phyloP scores from a whole-genome alignment of 2,329 filamentous ascomycete genomes.

The Lizonia empirigonia region DNA sequence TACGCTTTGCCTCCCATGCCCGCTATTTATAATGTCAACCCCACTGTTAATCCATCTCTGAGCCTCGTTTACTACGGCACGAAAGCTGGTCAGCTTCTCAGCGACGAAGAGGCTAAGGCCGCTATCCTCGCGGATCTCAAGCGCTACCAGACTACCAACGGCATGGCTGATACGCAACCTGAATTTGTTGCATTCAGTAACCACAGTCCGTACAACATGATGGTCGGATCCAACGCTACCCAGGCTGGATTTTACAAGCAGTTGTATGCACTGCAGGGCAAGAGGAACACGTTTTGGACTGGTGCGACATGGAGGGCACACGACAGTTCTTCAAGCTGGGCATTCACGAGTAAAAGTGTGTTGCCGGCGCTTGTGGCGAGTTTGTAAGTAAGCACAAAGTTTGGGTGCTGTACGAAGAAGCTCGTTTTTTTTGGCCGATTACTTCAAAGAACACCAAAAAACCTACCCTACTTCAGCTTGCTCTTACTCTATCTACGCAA shows the following conservation, averaged over 20 bases:
- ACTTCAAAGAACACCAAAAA: no score
- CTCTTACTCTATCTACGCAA: no score
- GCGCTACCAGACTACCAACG: slow-evolving; percentile 15
- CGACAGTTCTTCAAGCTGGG: slow-evolving; percentile 25
- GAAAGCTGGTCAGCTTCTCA: slow-evolving; percentile 20
- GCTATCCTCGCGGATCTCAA: slow-evolving; percentile 25
- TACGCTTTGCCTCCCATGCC: slow-evolving; percentile 35
- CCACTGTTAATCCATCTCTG: slow-evolving; percentile 4
- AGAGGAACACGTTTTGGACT: slow-evolving; percentile 30
- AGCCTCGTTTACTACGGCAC: slow-evolving; percentile 26
- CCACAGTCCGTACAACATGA: slow-evolving; percentile 35
- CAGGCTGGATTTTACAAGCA: slow-evolving; percentile 28
- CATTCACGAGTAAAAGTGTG: slow-evolving; percentile 44
- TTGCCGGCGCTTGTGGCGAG: slow-evolving; percentile 37
- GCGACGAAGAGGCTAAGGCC: slow-evolving; percentile 21
- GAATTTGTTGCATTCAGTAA: slow-evolving; percentile 31
- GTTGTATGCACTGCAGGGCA: slow-evolving; percentile 30
- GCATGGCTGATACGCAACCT: slow-evolving; percentile 7
- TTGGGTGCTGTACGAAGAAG: no score
- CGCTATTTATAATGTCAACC: not conserved
- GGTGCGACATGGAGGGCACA: slow-evolving; percentile 28
- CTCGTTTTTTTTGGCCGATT: no score
- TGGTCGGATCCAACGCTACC: slow-evolving; percentile 18
- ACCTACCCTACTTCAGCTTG: no score
- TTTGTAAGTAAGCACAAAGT: no score